Base-by-base conservation (phyloP, 371 early-diverging fungal genomes). In the Mortierella sp. region DNA sequence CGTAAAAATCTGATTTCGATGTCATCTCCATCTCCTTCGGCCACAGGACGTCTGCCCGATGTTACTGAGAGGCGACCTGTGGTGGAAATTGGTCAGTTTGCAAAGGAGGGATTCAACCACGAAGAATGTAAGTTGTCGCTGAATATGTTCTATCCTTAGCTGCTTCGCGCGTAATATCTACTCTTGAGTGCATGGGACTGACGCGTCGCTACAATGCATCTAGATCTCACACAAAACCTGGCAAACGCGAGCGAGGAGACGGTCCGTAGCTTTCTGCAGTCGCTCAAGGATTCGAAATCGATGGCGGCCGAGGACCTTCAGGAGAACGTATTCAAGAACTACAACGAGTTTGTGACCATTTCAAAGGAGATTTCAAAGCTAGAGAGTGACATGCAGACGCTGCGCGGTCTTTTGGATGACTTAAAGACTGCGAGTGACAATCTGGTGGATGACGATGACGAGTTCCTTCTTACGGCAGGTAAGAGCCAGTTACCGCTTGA, bases 311-410 rank as follows among this genome's bases (percentile, higher is more conserved):
- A 82, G 17, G 94, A 93, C 67, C 79, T 97, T 34, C 96, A 96
- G 46, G 86, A 92, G 53, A 95, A 95, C 70, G 95, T 98, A 43
- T 95, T 92, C 80, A 89, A 89, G 64, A 97, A 97, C 82, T 97
- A 98, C 78, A 89, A 88, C 43, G 95, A 96, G 70, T 98, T 98
- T 80, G 95, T 98, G 24, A 88, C 88, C 27, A 96, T 98, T 50
- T 94, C 96, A 19, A 95, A 97, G 72, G 98, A 98, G 78, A 94
- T 98, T 31, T 89, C 93, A 41, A 93, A 86, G 51, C 61, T 83
- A 70, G 93, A 93, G 73, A 84, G 87, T 15, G 93, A 93, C 66
- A 89, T 94, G 70, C 78, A 93, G 48, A 76, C 78, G 6, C 76
- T 94, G 17, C 87, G 91, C 28, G 88, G 85, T 28, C 79, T 91